phyloP scores from a whole-genome alignment of 1,284 basidiomycete species.

The Heterobasidion annosum region DNA sequence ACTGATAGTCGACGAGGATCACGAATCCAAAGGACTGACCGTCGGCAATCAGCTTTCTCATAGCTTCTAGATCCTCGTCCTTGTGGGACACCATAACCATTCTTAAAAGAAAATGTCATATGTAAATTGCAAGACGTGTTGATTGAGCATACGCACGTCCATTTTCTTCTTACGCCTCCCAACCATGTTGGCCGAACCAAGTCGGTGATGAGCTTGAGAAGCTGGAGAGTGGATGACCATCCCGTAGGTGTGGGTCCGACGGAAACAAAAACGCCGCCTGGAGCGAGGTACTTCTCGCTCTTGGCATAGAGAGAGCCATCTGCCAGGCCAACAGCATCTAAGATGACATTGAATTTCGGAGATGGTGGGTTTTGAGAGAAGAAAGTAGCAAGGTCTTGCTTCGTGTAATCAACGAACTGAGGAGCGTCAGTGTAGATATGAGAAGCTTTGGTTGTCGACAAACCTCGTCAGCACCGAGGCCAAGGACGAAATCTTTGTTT shows the following conservation, averaged over 20 bases:
- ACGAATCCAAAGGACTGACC: slow-evolving; percentile 22
- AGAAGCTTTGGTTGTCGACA: slow-evolving; percentile 7
- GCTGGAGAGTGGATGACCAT: slow-evolving; percentile 5
- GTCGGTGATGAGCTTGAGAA: slow-evolving; percentile 14
- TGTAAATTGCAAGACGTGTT: neutral
- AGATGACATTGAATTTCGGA: slow-evolving; percentile 15
- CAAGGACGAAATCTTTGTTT: slow-evolving; percentile 35
- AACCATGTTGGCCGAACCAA: slow-evolving; percentile 29
- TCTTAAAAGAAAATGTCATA: slow-evolving; percentile 13
- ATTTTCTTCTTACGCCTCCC: slow-evolving; percentile 37
- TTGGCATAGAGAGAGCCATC: slow-evolving; percentile 27
- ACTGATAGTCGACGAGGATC: slow-evolving; percentile 1
- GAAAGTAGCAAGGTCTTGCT: slow-evolving; percentile 18
- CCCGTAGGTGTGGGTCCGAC: slow-evolving; percentile 28
- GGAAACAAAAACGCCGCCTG: slow-evolving; percentile 34
- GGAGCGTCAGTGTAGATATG: neutral
- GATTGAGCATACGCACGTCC: slow-evolving; percentile 24
- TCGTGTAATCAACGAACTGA: slow-evolving; percentile 34
- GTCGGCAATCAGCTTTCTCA: slow-evolving; percentile 30
- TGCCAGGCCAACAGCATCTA: slow-evolving; percentile 20
- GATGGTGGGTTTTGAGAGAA: slow-evolving; percentile 18
- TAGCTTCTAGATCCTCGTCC: slow-evolving; percentile 24
- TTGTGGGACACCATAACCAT: slow-evolving; percentile 21
- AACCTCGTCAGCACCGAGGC: slow-evolving; percentile 34
- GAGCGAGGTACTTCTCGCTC: slow-evolving; percentile 35